Evolutionary conservation across 2,329 filamentous ascomycete genomes (phyloP), one percentile per base, ranked within the genome.

Genomic region (Aspergillus texensis): DNA sequence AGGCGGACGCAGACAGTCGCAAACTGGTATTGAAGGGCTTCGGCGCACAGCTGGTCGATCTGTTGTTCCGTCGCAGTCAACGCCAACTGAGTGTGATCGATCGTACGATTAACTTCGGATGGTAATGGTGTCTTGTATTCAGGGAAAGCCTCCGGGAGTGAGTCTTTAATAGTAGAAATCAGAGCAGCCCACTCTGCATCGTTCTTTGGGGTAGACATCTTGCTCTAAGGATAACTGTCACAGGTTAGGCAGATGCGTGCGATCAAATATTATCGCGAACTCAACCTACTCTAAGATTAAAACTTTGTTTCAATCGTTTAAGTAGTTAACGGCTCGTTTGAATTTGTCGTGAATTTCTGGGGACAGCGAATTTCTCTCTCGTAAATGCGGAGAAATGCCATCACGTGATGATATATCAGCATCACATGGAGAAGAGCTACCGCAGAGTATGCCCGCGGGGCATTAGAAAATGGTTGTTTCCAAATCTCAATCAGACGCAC

Each of bases 1-100:
- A 82, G 76, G 9, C 86, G 82, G 2, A 89, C 85, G 70, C 86
- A 89, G 61, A 88, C 86, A 11, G 85, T 81, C 70, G 77, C 70
- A 54, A 77, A 79, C 28, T 71, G 72, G 66, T 79, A 66, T 4
- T 78, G 75, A 57, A 77, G 77, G 4, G 86, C 86, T 77, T 88
- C 86, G 2, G 76, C 76, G 70, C 86, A 88, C 34, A 88, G 75
- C 11, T 72, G 74, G 71, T 86, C 83, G 62, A 89, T 82, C 62
- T 85, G 80, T 19, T 76, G 70, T 6, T 74, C 69, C 32, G 81
- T 84, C 14, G 76, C 78, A 57, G 85, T 83, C 12, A 70, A 62
- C 4, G 73, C 67, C 28, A 82, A 64, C 21, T 79, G 74, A 3
- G 80, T 82, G 65, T 82, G 80, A 65, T 82, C 80, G 64, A 82